Base-by-base conservation (phyloP, 2,329 filamentous ascomycete genomes). In the Ophiostoma angusticollis region DNA sequence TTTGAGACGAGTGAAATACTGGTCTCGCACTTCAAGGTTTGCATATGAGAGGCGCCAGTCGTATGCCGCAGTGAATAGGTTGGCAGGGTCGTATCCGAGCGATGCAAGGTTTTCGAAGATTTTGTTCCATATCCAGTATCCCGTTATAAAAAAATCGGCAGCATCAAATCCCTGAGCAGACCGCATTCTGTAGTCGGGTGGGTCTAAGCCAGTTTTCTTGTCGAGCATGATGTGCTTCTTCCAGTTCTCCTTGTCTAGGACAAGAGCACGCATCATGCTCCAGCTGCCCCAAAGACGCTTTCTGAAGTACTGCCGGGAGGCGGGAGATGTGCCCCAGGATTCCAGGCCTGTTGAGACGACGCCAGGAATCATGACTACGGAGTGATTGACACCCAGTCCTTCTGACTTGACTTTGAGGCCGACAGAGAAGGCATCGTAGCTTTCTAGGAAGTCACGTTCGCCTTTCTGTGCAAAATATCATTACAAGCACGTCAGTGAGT, bases 121-220 rank as follows among this genome's bases (percentile, higher is more conserved):
- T 62, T 96, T 96, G 62, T 84, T 95, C 87, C 87, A 95, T 44
- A 98, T 96, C 91, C 91, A 98, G 61, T 98, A 98, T 9, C 77
- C 78, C 0, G 78, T 81, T 45, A 82, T 80, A 59, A 93, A 91
- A 64, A 98, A 98, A 60, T 98, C 91, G 9, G 91, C 87, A 3
- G 91, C 91, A 59, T 98, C 91, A 51, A 98, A 98, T 2, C 91
- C 91, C 57, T 96, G 91, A 0, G 91, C 87, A 8, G 91, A 85
- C 27, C 91, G 77, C 16, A 98, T 63, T 63, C 96, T 96, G 51
- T 96, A 76, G 11, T 79, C 78, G 0, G 86, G 84, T 2, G 91
- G 91, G 56, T 98, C 91, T 17, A 98, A 66, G 0, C 91, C 91
- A 0, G 89, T 95, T 27, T 75, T 60, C 57, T 89, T 87, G 59